Base-by-base conservation (phyloP, 2,329 filamentous ascomycete species). In the Colletotrichum cuscutae region DNA sequence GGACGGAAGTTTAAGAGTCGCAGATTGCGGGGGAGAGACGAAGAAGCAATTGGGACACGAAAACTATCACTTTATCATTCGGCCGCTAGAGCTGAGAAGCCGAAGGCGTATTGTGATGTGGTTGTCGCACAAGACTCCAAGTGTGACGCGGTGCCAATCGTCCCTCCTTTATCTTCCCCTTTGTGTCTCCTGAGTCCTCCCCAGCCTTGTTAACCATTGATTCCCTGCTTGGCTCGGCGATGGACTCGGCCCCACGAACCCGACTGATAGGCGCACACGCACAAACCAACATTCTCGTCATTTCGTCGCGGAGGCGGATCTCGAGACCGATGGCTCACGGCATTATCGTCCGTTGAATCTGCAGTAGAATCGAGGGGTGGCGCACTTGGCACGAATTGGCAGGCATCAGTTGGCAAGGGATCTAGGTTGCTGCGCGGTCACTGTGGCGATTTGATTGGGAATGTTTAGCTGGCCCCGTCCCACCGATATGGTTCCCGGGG, bases 11-110 rank as follows among this genome's bases (percentile, higher is more conserved):
- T 49, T 49, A 19, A 46, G 19, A 46, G 42, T 49, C 19, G 19
- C 42, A 49, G 42, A 22, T 49, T 49, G 42, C 19, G 42, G 42
- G 42, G 19, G 19, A 49, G 8, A 49, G 37, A 42, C 3, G n/a
- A 22, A 49, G 19, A 49, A n/a, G 19, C 8, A 22, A 49, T 22
- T 49, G 42, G 4, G 19, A n/a, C 42, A 49, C 22, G 54, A 60
- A 54, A 37, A n/a, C 5, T 37, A 28, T 1, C 37, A 65, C 26
- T 37, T 65, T 58, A 49, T 70, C 67, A 53, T n/a, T 70, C 67
- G 67, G 67, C 60, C 61, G 42, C 67, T 70, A 70, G 54, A 65
- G 67, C 53, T 65, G 15, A 37, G 52, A 15, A 46, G 28, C 35
- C 26, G 26, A 56, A 56, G 13, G 1, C 22, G 53, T 56, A 15